Evolutionary conservation across 225 moss, liverwort and hornwort genomes (phyloP).

Genomic region (Rhytidiadelphus loreus): DNA sequence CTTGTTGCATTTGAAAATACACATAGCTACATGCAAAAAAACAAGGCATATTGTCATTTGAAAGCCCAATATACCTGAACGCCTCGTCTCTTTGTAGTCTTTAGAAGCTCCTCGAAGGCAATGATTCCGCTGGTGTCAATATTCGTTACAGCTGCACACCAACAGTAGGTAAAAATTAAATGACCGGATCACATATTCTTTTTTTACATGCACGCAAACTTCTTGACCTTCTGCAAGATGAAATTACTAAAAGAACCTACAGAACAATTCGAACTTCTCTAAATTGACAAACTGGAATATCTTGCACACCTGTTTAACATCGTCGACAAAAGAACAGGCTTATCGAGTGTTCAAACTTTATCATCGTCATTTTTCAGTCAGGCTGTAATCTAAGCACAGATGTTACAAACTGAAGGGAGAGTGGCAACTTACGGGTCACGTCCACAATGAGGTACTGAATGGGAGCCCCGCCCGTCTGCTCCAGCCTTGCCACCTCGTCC

Average conservation of each 20-base stretch:
- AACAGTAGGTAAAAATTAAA: background rate
- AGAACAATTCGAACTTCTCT: background rate
- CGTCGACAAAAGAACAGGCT: background rate
- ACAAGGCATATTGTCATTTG: no score
- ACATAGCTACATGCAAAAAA: background rate
- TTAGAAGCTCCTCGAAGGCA: slow-evolving; percentile 55
- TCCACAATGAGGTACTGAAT: slow-evolving; percentile 53
- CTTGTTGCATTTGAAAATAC: background rate
- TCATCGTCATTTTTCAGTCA: background rate
- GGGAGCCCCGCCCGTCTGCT: background rate
- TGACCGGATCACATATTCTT: background rate
- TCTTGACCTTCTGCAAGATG: background rate
- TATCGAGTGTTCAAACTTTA: background rate
- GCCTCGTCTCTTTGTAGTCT: slow-evolving; percentile 22
- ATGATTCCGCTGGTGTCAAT: slow-evolving; percentile 80
- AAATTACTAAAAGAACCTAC: background rate
- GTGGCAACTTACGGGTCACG: slow-evolving; percentile 27
- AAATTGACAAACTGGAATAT: background rate
- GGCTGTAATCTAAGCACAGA: background rate
- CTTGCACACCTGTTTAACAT: background rate
- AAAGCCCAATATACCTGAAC: slow-evolving; percentile 36
- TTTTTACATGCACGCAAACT: no score
- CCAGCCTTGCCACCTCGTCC: background rate
- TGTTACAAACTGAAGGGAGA: background rate
- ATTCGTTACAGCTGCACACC: slow-evolving; percentile 55